Evolutionary conservation across 176 grass and related monocot species (phyloP), one percentile per base, ranked within the genome.

Genomic region (Otatea glauca): DNA sequence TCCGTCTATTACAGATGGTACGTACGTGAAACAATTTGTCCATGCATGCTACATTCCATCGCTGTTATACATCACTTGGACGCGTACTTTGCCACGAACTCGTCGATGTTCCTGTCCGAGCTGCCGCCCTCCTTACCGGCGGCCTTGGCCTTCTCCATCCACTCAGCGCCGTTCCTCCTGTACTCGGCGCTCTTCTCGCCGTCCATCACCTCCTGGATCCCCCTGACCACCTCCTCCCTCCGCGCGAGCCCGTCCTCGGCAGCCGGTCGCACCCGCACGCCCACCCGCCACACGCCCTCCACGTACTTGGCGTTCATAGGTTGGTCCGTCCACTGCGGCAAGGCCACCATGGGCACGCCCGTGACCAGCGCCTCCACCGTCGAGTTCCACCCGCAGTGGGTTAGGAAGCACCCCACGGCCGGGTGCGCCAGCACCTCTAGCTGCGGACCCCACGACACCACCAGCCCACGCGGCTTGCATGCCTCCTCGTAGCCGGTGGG

Each of bases 351-450:
- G 13, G 86, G 81, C 80, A 89, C 75, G 8, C 78, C 85, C 0
- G 76, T 3, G 6, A 86, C 87, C 16, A 88, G 62, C 48, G 70
- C 85, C 78, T 90, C 90, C 12, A 29, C n/a, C 7, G 92, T 94
- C 25, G 92, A 98, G 88, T 98, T 98, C 92, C 95, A 98, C 0
- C 92, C 92, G 59, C 92, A 98, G 77, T 98, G 96, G 0, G 95
- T 91, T 23, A 98, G 69, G 72, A 98, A 95, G 2, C 20, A 56
- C 7, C 54, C 54, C 7, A 56, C 54, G 7, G 20, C 18, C 2
- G 78, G 35, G 68, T 98, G 91, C 1, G 74, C 87, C 6, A 93
- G 72, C 0, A 95, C 93, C 54, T 93, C 93, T 12, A 98, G 67
- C 74, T 95, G 91, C 2, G 82, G 83, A 81, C 89, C 70, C 93